Percentiles rank a stretch among this genome's conserved stretches.
These are phyloP conservation scores for Olyra latifolia DNA, from an alignment of 176 grass and related monocot species.

Conservation along the genomic window DNA sequence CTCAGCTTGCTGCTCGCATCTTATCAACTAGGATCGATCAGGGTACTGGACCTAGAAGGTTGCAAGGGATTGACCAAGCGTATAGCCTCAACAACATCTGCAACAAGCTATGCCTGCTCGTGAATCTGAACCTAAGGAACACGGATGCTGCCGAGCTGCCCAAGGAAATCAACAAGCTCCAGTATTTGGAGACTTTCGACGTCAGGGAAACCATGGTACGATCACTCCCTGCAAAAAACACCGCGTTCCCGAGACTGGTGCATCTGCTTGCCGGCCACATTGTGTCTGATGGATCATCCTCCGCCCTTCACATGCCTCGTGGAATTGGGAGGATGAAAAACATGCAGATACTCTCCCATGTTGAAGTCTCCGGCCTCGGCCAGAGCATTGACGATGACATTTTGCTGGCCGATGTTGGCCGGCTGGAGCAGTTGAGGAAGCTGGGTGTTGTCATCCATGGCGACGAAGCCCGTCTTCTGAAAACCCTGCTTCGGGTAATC, in stretches of 20 bases:
- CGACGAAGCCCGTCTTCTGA: not conserved
- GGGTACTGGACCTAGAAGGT: conserved; percentile 21
- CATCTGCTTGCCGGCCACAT: not conserved
- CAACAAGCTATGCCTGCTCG: not conserved
- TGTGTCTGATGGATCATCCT: not conserved
- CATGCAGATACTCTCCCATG: not conserved
- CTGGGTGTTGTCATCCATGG: not conserved
- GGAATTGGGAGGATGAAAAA: not conserved
- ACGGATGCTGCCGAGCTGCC: not conserved
- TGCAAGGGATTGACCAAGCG: not conserved
- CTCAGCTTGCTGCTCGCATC: not conserved
- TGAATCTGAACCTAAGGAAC: not conserved
- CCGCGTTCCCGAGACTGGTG: not conserved
- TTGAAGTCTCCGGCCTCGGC: too few species aligned
- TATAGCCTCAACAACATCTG: not conserved
- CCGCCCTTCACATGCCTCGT: not conserved
- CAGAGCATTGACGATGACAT: not conserved
- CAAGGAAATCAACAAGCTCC: conserved; percentile 17
- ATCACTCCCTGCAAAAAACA: not conserved
- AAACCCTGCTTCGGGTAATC: not conserved
- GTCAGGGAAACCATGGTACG: conserved; percentile 19
- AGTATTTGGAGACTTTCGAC: conserved; percentile 21
- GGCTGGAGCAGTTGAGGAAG: not conserved
- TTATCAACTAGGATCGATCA: not conserved
- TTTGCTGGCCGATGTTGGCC: not conserved